A percentile compares a stretch with the other conserved stretches of the same genome.
phyloP scores from a whole-genome alignment of 2,329 filamentous ascomycete genomes.

The Thermoascus crustaceus region DNA sequence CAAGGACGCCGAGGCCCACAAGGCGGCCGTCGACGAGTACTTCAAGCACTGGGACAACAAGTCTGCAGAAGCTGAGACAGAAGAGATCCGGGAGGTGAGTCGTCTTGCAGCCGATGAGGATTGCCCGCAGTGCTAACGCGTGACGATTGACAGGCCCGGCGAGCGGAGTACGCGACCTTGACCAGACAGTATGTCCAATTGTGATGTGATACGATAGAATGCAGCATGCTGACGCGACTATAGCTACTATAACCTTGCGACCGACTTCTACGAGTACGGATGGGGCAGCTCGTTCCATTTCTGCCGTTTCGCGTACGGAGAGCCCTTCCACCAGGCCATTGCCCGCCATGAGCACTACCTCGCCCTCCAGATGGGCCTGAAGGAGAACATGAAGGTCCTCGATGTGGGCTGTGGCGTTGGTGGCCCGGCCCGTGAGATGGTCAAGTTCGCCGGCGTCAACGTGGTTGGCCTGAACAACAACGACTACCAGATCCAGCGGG shows the following conservation, averaged over 20 bases:
- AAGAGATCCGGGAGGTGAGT: slow-evolving; percentile 67
- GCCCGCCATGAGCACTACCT: slow-evolving; percentile 97
- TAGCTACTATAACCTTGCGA: slow-evolving; percentile 95
- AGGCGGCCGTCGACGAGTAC: slow-evolving; percentile 80
- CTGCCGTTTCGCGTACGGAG: slow-evolving; percentile 80
- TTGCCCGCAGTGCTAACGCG: background rate
- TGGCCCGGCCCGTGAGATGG: slow-evolving; percentile 89
- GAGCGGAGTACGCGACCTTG: slow-evolving; percentile 83
- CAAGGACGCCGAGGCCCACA: slow-evolving; percentile 72
- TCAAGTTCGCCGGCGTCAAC: slow-evolving; percentile 86
- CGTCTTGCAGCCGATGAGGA: no score
- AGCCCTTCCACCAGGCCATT: slow-evolving; percentile 84
- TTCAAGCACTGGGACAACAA: slow-evolving; percentile 97
- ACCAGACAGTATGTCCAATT: slow-evolving; percentile 70
- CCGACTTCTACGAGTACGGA: slow-evolving; percentile 91
- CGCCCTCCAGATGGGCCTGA: slow-evolving; percentile 77
- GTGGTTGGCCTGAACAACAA: slow-evolving; percentile 96
- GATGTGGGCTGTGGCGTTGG: slow-evolving; percentile 97
- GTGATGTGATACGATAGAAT: background rate
- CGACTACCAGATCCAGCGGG: slow-evolving; percentile 95
- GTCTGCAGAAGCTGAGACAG: slow-evolving; percentile 67
- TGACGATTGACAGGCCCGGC: slow-evolving; percentile 52
- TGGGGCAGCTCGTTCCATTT: slow-evolving; percentile 98
- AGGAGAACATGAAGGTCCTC: slow-evolving; percentile 78
- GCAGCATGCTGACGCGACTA: slow-evolving; percentile 5